Base-by-base conservation (phyloP, 2,329 filamentous ascomycete genomes). In the Coniochaeta pulveracea region DNA sequence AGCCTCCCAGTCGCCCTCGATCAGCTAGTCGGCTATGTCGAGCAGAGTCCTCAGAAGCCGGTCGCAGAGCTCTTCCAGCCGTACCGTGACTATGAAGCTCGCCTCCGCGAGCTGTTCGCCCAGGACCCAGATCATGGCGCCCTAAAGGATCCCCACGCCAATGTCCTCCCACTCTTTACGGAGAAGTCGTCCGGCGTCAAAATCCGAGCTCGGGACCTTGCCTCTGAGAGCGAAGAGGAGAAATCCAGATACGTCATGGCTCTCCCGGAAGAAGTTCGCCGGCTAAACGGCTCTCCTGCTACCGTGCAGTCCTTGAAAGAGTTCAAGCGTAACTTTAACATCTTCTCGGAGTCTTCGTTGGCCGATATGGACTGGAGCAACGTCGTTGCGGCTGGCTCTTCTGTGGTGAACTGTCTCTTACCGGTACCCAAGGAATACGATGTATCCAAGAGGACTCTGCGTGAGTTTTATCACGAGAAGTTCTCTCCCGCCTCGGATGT, bases 401-500 rank as follows among this genome's bases (percentile, higher is more conserved):
- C 83, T 2, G 85, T 89, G 1, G 75, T 85, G 34, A 93, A 86
- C 34, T 79, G 79, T 31, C 64, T 93, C 21, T 57, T 93, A 10
- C 80, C 84, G 1, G 72, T 85, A 5, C 79, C 78, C 5, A 56
- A 69, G 3, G 56, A 74, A 40, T 74, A 76, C 53, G 68, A 63
- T 31, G 56, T 60, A 19, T 78, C 74, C 28, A 83, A 83, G 60
- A 66, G 71, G 34, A 63, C 64, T 39, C 57, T 78, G 43, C 62
- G 79, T 49, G 62, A 79, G 56, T 93, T 85, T 52, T 93, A 89
- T 43, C 85, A 93, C 47, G 75, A 88, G 47, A 74, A 76, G 39
- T 72, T 89, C 41, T 82, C 81, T 9, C 85, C 85, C 1, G 84
- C 85, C 1, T 89, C 83, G 4, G 85, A 93, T 52, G 81, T 93